Base-by-base conservation (phyloP, 176 grass and related monocot genomes). In the Bothriochloa decipiens region DNA sequence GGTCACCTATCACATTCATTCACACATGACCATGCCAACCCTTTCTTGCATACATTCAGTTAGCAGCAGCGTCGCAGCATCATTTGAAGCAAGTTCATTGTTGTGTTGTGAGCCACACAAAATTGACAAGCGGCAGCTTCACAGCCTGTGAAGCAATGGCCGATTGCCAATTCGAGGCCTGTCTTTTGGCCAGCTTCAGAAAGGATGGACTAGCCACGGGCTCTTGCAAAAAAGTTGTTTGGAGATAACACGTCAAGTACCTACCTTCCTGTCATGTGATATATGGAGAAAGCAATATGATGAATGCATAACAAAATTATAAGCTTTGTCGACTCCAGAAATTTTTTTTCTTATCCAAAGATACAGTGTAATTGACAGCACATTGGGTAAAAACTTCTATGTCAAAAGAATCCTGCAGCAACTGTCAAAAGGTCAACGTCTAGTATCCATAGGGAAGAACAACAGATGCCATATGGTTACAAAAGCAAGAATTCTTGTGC, bases 241-340 rank as follows among this genome's bases (percentile, higher is more conserved):
- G 29, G 17, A 33, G 8, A 64, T 65, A 81, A 22, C 88, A 89
- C 77, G 77, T 16, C 40, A 85, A 76, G 77, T 5, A 81, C 71
- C 3, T 45, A 39, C 40, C 62, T 29, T 74, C 18, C n/a, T 45
- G 18, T 60, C 13, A 33, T 77, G 18, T 74, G 43, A 43, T 6
- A 23, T 11, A 37, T 32, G 10, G 7, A 50, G 20, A 28, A 16
- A 9, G 20, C 20, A 60, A 68, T 17, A 43, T 12, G 12, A 17
- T n/a, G 63, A 42, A 20, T n/a, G 57, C 61, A 4, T 45, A 50
- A 11, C 33, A 8, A 60, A 8, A 14, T 70, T 70, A 36, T 36
- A 8, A 63, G 3, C 25, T 17, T 4, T 55, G 16, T 1, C 5
- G 7, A n/a, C 17, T 23, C 29, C 29, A 2, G 29, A 32, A 32